Percentiles rank a stretch among this genome's conserved stretches.
These are phyloP conservation scores for Cucumis melo DNA, from an alignment of 306 rosid species.

Conservation along the genomic window DNA sequence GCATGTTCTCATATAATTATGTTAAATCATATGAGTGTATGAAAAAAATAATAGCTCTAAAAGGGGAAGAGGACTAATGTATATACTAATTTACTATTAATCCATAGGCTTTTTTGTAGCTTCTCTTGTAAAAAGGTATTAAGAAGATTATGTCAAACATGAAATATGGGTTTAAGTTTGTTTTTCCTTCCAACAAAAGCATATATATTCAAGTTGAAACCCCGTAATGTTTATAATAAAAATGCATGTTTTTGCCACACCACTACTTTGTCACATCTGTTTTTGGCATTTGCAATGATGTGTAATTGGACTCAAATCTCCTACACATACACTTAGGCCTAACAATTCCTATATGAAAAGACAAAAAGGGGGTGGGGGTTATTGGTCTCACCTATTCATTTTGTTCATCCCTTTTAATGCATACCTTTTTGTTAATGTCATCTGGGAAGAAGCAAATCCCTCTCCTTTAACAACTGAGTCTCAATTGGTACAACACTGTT, in stretches of 20 bases:
- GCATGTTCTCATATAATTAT: not conserved
- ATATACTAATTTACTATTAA: not conserved
- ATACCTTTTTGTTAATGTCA: not conserved
- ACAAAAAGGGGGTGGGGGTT: not conserved
- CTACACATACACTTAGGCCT: not conserved
- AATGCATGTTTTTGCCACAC: too few relatives aligned
- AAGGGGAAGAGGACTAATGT: not conserved
- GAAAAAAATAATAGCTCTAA: not conserved
- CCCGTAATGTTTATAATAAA: too few relatives aligned
- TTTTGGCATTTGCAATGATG: not conserved
- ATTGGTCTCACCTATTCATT: not conserved
- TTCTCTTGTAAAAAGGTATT: not conserved
- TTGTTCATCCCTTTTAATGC: not conserved
- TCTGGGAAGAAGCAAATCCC: not conserved
- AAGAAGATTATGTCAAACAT: not conserved
- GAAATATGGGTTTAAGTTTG: too few relatives aligned
- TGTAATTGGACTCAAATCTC: not conserved
- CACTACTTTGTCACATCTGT: not conserved
- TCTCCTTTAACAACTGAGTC: not conserved
- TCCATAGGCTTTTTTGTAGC: not conserved
- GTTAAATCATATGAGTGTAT: not conserved
- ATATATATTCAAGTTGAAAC: too few relatives aligned
- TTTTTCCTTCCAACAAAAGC: too few relatives aligned
- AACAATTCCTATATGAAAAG: not conserved
- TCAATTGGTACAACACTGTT: not conserved